These are phyloP conservation scores for Fonsecaea multimorphosa DNA, from an alignment of 2,329 filamentous ascomycete species.

Conservation along the genomic window DNA sequence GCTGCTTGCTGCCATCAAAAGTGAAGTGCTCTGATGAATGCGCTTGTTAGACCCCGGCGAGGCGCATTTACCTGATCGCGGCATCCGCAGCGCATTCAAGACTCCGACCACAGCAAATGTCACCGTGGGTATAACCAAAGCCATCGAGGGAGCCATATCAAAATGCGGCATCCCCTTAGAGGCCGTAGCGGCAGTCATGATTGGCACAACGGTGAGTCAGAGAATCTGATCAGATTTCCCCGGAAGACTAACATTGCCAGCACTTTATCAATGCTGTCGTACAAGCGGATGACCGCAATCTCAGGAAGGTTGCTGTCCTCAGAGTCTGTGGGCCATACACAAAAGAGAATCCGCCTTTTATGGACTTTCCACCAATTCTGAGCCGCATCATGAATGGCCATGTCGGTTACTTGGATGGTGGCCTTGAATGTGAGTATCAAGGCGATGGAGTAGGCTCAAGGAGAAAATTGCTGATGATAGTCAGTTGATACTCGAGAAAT, in stretches of 20 bases:
- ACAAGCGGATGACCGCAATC: constrained; percentile 51
- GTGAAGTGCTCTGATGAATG: not conserved
- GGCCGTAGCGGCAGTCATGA: constrained; percentile 55
- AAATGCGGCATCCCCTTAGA: constrained; percentile 47
- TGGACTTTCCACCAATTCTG: constrained; percentile 52
- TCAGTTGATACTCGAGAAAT: constrained; percentile 57
- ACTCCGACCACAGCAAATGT: constrained; percentile 58
- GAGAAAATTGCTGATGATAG: not conserved
- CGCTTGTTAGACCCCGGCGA: constrained; percentile 44
- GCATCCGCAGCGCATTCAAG: constrained; percentile 57
- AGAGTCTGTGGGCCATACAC: constrained; percentile 56
- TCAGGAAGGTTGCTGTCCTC: constrained; percentile 55
- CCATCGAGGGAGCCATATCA: constrained; percentile 52
- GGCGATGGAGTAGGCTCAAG: not conserved
- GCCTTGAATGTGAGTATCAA: constrained; percentile 45
- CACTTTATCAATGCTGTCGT: constrained; percentile 60
- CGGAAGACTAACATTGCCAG: not conserved
- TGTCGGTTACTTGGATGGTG: constrained; percentile 52
- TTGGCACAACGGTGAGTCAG: constrained; percentile 51
- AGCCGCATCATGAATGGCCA: constrained; percentile 52
- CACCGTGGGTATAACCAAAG: constrained; percentile 56
- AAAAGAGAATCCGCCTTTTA: constrained; percentile 51
- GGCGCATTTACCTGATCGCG: constrained; percentile 45
- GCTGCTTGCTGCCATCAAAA: not conserved
- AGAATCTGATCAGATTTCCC: not conserved